Evolutionary conservation across 805 yeast species (phyloP), one percentile per base, ranked within the genome.

Genomic region (Starmerella apicola): DNA sequence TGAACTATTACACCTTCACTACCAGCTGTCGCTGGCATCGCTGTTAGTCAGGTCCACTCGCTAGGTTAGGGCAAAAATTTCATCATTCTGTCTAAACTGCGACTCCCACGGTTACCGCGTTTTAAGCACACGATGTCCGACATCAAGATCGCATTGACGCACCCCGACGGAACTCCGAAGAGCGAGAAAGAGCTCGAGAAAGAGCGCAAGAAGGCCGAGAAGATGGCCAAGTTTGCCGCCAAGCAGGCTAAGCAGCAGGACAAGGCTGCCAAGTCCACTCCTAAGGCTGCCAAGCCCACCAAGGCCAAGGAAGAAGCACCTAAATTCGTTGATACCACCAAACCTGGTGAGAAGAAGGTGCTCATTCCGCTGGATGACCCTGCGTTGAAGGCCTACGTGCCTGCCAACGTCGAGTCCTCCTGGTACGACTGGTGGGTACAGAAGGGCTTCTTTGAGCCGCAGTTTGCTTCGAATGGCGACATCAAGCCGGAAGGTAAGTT

Each of bases 341-440:
- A 67, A 36, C 76, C 81, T 3, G 98, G 98, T 46, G 94, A 85
- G 54, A 91, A 88, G 74, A 91, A 91, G 66, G 62, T 78, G 25
- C 72, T 91, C 43, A 80, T 76, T n/a, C 72, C 84, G 26, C 71
- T 91, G 38, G 95, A 88, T 32, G 94, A 86, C 58, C 86, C 95
- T 18, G 77, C 96, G 17, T 74, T 91, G 59, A 86, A 91, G 63
- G 88, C 97, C 8, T 91, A 91, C 63, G 81, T 74, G 55, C 98
- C 98, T 25, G 73, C 74, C 52, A 80, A 78, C 52, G 96, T 91
- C 35, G 98, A 91, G 64, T 79, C 93, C 41, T 82, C 95, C 12
- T 91, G 98, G 98, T 88, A 88, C 64, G 75, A 72, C 16, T 91
- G 98, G 97, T 91, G 98, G 98, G 79, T 74, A 45, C 69, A 80